These are phyloP conservation scores for Suhomyces guaymorum DNA, from an alignment of 1,139 yeast species.

Conservation along the genomic window DNA sequence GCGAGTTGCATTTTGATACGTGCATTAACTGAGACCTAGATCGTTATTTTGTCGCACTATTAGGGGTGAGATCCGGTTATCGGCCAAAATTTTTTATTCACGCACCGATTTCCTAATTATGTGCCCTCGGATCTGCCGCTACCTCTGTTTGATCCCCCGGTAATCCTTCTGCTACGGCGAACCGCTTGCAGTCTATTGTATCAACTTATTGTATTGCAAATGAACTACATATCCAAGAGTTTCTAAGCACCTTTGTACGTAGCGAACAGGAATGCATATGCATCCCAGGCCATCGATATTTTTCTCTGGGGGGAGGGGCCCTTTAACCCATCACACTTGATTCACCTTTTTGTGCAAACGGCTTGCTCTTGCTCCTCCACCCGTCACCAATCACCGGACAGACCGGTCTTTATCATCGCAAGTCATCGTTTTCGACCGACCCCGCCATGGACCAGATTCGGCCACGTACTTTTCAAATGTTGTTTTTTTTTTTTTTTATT, in stretches of 20 bases:
- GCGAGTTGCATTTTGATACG: background rate
- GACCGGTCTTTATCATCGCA: too few relatives aligned
- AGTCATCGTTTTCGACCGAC: too few relatives aligned
- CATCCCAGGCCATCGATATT: constrained; percentile 1
- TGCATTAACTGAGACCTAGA: constrained; percentile 2
- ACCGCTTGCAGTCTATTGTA: background rate
- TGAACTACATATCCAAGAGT: background rate
- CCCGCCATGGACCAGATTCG: too few relatives aligned
- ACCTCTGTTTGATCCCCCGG: background rate
- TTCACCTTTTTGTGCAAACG: too few relatives aligned
- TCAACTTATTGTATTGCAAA: background rate
- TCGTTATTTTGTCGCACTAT: background rate
- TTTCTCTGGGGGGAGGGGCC: too few relatives aligned
- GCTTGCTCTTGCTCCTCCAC: too few relatives aligned
- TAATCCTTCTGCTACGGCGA: background rate
- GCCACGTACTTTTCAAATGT: too few relatives aligned
- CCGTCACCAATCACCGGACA: too few relatives aligned
- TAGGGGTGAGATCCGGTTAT: background rate
- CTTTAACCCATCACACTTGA: too few relatives aligned
- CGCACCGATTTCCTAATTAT: background rate
- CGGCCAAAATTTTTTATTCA: background rate
- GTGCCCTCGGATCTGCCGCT: background rate
- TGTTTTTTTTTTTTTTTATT: too few relatives aligned
- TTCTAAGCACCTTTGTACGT: constrained; percentile 3
- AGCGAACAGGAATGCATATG: constrained; percentile 13